Base-by-base conservation (phyloP, 805 yeast genomes). In the Maudiozyma turicensis region DNA sequence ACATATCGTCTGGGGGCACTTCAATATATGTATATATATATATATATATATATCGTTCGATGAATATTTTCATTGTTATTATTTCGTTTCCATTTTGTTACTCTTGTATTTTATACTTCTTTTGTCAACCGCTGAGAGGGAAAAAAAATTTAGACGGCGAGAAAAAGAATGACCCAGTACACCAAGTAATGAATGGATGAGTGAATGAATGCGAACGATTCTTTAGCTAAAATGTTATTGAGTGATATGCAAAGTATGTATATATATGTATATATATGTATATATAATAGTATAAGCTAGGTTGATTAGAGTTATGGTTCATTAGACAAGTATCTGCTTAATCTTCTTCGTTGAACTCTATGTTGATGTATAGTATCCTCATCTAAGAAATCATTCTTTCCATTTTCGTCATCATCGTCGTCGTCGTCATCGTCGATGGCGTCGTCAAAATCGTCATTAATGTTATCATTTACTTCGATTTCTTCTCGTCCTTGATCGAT, bases 321-420 rank as follows among this genome's bases (percentile, higher is more conserved):
- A 30, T 44, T 29, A n/a, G 49, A 40, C 8, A 50, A 26, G 40
- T 50, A 48, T 37, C 38, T 41, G 29, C 48, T 46, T 28, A 50
- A 34, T 32, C 40, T 42, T 13, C 50, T 28, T 29, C 46, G 50
- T 38, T 50, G 49, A 3, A 30, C 9, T 40, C 46, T 48, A 20
- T 50, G 48, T 26, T 47, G 49, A 3, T 40, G n/a, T 26, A 39
- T 35, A 11, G 20, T 44, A 7, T 48, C 43, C 3, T 34, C 37
- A 15, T 48, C 45, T 10, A 44, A 5, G 28, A 34, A 40, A 10
- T 15, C 26, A 14, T 33, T 15, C 3, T 11, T 11, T 6, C 29
- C 42, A 26, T 33, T 37, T 6, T 28, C 30, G 10, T 30, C 41
- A n/a, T 43, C 43, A 14, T 35, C 30, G 29, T 35, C 42, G 40